Conservation (phyloP, 768 basidiomycete genomes). For the Postia placenta region DNA sequence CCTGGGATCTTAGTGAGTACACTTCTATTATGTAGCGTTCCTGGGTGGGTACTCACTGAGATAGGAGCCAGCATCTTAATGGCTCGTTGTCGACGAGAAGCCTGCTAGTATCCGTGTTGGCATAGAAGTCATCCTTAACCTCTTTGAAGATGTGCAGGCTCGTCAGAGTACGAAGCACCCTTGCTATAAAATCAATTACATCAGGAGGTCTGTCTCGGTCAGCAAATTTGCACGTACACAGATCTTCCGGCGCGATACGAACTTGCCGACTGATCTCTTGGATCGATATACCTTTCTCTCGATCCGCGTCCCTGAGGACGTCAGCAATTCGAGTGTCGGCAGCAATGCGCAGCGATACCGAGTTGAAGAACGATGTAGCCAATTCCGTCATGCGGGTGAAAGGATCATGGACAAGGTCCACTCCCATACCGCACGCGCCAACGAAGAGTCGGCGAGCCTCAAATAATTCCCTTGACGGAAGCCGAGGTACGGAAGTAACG, state of each 20-base stretch:
- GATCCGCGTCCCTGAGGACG: conserved; percentile 1
- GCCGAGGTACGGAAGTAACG: not conserved
- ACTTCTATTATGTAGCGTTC: not conserved
- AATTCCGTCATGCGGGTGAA: conserved; percentile 3
- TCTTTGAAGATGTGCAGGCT: conserved; percentile 6
- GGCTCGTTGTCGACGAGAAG: not conserved
- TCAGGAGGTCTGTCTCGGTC: too few relatives aligned
- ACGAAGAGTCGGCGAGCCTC: conserved; percentile 3
- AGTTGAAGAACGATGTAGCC: not conserved
- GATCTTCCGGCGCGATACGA: not conserved
- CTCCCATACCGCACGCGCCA: conserved; percentile 6
- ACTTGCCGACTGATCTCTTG: not conserved
- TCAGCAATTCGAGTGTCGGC: conserved; percentile 5
- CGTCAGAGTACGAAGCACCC: conserved; percentile 1
- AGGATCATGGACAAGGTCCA: conserved; percentile 5
- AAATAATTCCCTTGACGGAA: conserved; percentile 1
- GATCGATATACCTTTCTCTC: not conserved
- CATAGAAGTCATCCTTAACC: conserved; percentile 2
- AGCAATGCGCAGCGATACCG: conserved; percentile 6
- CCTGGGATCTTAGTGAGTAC: not conserved
- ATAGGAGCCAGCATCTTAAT: conserved; percentile 1
- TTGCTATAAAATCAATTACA: too few relatives aligned
- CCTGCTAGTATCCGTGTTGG: conserved; percentile 4
- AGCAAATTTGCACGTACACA: not conserved
- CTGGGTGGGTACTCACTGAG: not conserved